Base-by-base conservation (phyloP, 169 alveolate species). In the Cyclospora cayetanensis region DNA sequence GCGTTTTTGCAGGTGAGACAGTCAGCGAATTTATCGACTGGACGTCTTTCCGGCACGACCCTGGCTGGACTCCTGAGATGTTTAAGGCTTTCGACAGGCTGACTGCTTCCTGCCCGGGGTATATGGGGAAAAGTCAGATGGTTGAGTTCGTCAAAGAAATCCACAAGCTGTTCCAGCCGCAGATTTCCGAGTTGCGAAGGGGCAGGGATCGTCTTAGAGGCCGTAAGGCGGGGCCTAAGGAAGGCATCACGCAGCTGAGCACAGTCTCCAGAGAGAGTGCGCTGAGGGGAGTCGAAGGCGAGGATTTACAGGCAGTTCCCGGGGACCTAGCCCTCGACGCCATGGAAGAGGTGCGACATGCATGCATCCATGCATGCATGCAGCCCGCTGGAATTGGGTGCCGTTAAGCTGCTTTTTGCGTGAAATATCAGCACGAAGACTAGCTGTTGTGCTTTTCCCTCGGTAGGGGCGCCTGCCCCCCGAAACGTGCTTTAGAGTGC, bases 91-190 rank as follows among this genome's bases (percentile, higher is more conserved):
- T 90, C 50, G 90, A 90, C 12, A 39, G 82, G 34, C 63, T 90
- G 37, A 60, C 93, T 4, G 35, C 93, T 12, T 76, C 93, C 37
- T 90, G 93, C 37, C 93, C 93, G 11, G 93, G 93, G 25, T 90
- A 42, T 35, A 90, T 90, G 93, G 93, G 93, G 12, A 90, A 90
- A 41, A 72, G 90, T 31, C 93, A 90, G 80, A 72, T 90, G 90
- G 31, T 79, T 27, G 93, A 90, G 74, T 90, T 90, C 52, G 89
- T 90, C 12, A 76, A 80, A 31, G 90, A 74, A 31, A 90, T 90
- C 9, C 90, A 74, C 89, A 90, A 74, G 31, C 90, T 90, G 15
- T 90, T 90, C 35, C 93, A 90, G 84, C 93, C 93, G n/a, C 93
- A 90, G 55, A 84, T 90, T 9, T 90, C 93, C 39, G 85, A 90